Evolutionary conservation across 352 stramenopile genomes (phyloP).

Genomic region (Pythium angustatum): DNA sequence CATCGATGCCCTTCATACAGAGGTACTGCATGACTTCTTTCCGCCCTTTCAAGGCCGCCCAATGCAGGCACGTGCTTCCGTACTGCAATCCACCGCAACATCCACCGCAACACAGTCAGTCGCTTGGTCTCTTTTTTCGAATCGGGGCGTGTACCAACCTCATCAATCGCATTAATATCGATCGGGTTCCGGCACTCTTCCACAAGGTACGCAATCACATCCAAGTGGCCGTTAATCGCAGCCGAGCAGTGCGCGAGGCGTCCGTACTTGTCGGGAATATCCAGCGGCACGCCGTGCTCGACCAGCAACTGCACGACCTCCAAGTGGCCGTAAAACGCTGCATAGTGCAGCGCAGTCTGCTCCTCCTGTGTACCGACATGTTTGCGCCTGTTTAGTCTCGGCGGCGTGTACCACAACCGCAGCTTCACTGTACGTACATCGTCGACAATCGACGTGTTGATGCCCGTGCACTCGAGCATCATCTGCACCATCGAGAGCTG

Average conservation of each 20-base stretch:
- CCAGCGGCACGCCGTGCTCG: conserved; percentile 78
- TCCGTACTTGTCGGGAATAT: conserved; percentile 83
- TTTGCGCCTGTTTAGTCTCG: too few relatives aligned
- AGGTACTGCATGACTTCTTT: conserved; percentile 90
- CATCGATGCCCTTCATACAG: conserved; percentile 87
- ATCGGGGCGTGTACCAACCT: conserved; percentile 37
- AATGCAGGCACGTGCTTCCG: conserved; percentile 83
- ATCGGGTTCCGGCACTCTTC: conserved; percentile 81
- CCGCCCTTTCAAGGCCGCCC: conserved; percentile 77
- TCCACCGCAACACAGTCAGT: not conserved
- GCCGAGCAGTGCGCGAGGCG: conserved; percentile 79
- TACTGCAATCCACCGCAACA: conserved; percentile 41
- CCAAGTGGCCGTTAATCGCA: conserved; percentile 85
- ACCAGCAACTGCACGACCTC: conserved; percentile 86
- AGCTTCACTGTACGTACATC: conserved; percentile 66
- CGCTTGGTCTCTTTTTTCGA: not conserved
- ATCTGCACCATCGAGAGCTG: conserved; percentile 84
- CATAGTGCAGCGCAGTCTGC: conserved; percentile 85
- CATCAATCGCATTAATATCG: conserved; percentile 87
- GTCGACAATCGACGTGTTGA: conserved; percentile 66
- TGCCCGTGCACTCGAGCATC: conserved; percentile 58
- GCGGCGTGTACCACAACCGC: too few relatives aligned
- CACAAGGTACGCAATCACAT: conserved; percentile 81
- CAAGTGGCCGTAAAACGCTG: conserved; percentile 84
- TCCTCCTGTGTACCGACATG: conserved; percentile 54